phyloP scores from a whole-genome alignment of 345 rosid species.

The Salix exigua region DNA sequence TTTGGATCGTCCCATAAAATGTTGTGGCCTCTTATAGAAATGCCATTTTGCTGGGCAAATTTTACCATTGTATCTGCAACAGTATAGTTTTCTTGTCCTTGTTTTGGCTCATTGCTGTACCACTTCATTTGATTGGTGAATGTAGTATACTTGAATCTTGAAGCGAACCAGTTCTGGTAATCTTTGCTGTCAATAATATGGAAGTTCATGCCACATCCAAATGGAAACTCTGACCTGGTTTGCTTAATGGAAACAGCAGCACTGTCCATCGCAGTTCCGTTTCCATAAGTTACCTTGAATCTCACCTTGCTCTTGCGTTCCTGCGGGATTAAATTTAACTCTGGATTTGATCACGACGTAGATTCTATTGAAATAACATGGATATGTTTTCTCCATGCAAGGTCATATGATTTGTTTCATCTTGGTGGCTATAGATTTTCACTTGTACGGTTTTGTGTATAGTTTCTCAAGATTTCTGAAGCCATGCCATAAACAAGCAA shows the following conservation, averaged over 20 bases:
- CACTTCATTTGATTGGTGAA: constrained; percentile 91
- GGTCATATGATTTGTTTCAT: no score
- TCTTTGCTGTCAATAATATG: constrained; percentile 49
- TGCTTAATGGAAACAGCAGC: constrained; percentile 46
- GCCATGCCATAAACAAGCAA: neutral
- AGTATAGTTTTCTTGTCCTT: constrained; percentile 62
- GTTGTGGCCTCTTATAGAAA: constrained; percentile 69
- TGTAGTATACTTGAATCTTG: constrained; percentile 62
- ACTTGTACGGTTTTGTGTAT: no score
- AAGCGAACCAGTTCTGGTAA: constrained; percentile 67
- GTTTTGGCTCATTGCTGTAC: constrained; percentile 64
- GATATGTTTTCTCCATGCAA: no score
- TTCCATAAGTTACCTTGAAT: constrained; percentile 43
- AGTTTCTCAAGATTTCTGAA: no score
- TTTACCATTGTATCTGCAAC: constrained; percentile 59
- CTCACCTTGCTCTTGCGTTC: constrained; percentile 58
- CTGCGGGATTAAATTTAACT: constrained; percentile 30
- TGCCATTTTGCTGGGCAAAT: constrained; percentile 39
- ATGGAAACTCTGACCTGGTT: constrained; percentile 44
- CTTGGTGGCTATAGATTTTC: no score
- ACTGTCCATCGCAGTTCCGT: constrained; percentile 45
- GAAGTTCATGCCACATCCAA: constrained; percentile 74
- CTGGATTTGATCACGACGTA: no score
- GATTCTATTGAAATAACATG: no score
- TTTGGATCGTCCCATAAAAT: constrained; percentile 69